phyloP scores from a whole-genome alignment of 2,329 filamentous ascomycete genomes.

The Penicillium sp. region DNA sequence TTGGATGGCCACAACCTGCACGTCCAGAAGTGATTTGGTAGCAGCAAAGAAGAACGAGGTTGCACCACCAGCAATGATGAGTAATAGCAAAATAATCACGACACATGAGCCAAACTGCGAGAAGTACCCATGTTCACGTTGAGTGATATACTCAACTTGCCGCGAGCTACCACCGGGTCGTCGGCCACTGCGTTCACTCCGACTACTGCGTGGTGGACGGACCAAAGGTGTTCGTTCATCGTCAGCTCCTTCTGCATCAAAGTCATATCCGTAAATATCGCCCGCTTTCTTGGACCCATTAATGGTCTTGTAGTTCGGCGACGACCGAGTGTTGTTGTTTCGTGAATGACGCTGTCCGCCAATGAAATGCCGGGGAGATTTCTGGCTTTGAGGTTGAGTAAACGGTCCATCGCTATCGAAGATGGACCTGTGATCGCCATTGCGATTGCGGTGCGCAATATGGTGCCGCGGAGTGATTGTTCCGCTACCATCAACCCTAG shows the following conservation, averaged over 20 bases:
- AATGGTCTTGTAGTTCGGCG: slow-evolving; percentile 49
- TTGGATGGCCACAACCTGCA: slow-evolving; percentile 76
- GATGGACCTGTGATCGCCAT: slow-evolving; percentile 65
- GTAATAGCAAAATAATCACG: slow-evolving; percentile 76
- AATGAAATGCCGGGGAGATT: slow-evolving; percentile 57
- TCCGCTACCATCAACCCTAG: slow-evolving; percentile 59
- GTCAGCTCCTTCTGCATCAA: slow-evolving; percentile 80
- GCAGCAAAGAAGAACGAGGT: slow-evolving; percentile 89
- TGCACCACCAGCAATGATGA: slow-evolving; percentile 79
- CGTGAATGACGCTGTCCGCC: slow-evolving; percentile 63
- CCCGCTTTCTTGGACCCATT: slow-evolving; percentile 56
- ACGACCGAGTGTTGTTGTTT: slow-evolving; percentile 68
- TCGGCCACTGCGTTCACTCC: slow-evolving; percentile 45
- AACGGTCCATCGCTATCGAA: slow-evolving; percentile 80
- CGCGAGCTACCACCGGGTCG: slow-evolving; percentile 59
- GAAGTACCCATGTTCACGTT: slow-evolving; percentile 63
- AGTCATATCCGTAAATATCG: slow-evolving; percentile 70
- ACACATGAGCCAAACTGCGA: slow-evolving; percentile 83
- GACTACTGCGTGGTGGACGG: slow-evolving; percentile 62
- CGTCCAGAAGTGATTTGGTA: slow-evolving; percentile 79
- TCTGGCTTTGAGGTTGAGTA: slow-evolving; percentile 59
- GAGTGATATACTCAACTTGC: slow-evolving; percentile 72
- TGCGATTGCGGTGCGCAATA: slow-evolving; percentile 75
- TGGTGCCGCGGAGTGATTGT: slow-evolving; percentile 69
- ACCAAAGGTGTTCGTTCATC: slow-evolving; percentile 87